These are phyloP conservation scores for Colletotrichum orbiculare DNA, from an alignment of 2,329 filamentous ascomycete species.

Conservation along the genomic window DNA sequence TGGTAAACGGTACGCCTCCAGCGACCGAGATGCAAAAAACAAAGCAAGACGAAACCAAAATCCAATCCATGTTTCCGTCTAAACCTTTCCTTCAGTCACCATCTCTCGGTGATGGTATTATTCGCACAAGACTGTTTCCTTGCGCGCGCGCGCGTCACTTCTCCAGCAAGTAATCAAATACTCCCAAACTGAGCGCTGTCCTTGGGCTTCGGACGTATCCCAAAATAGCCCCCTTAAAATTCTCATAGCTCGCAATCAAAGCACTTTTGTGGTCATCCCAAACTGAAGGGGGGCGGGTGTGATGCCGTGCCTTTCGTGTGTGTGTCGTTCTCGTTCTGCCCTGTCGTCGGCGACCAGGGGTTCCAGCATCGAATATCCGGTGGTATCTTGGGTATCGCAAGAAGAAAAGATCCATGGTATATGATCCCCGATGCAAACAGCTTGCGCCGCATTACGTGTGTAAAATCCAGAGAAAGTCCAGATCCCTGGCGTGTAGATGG, in stretches of 20 bases:
- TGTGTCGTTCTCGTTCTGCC: constrained; percentile 32
- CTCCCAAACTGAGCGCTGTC: constrained; percentile 25
- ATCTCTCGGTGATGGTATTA: constrained; percentile 7
- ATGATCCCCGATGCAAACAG: constrained; percentile 35
- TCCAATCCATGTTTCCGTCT: constrained; percentile 1
- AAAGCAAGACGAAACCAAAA: background rate
- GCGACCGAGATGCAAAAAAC: constrained; percentile 7
- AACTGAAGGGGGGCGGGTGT: constrained; percentile 26
- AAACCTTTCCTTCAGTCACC: background rate
- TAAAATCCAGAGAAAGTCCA: constrained; percentile 31
- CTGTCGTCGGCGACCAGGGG: constrained; percentile 23
- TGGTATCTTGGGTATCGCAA: constrained; percentile 39
- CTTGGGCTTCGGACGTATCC: constrained; percentile 12
- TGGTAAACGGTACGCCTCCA: constrained; percentile 4
- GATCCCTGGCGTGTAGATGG: constrained; percentile 24
- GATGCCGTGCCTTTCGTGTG: constrained; percentile 30
- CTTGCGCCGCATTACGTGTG: constrained; percentile 38
- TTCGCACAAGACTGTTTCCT: constrained; percentile 8
- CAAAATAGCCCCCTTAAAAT: constrained; percentile 4
- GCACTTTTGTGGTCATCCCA: constrained; percentile 31
- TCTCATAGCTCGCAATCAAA: constrained; percentile 28
- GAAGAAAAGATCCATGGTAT: constrained; percentile 33
- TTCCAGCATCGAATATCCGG: constrained; percentile 16
- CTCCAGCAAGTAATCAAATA: background rate
- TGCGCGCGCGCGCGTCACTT: constrained; percentile 8